A percentile compares a stretch with the other conserved stretches of the same genome.
These are phyloP conservation scores for Trichophyton mentagrophytes DNA, from an alignment of 2,329 filamentous ascomycete genomes.

Conservation along the genomic window DNA sequence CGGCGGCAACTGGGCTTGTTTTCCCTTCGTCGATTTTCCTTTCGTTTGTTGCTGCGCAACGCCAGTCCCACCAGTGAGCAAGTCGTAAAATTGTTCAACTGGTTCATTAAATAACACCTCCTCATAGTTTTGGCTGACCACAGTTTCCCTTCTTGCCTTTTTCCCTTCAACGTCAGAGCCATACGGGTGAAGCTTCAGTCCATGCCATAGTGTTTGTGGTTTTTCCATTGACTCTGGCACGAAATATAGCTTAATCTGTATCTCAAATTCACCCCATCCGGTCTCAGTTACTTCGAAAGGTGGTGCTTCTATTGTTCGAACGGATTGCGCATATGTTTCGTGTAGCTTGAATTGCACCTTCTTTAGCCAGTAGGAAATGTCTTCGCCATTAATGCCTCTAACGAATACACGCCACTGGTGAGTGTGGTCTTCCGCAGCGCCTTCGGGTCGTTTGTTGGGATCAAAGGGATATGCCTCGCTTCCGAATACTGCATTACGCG, in stretches of 20 bases:
- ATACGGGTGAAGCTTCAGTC: constrained; percentile 80
- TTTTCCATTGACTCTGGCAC: constrained; percentile 80
- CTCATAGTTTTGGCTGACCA: constrained; percentile 74
- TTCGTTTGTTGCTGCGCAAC: constrained; percentile 31
- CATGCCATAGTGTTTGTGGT: constrained; percentile 88
- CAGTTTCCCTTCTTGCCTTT: constrained; percentile 50
- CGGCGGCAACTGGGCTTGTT: constrained; percentile 31
- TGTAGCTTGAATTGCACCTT: constrained; percentile 98
- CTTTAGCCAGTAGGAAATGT: constrained; percentile 89
- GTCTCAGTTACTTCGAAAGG: constrained; percentile 82
- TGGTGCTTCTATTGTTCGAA: constrained; percentile 70
- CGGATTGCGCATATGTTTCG: constrained; percentile 85
- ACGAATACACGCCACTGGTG: constrained; percentile 96
- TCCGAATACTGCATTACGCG: constrained; percentile 51
- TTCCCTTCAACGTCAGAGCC: constrained; percentile 63
- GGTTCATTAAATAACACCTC: constrained; percentile 97
- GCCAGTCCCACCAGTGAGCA: constrained; percentile 58
- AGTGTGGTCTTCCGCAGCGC: constrained; percentile 78
- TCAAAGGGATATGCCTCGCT: constrained; percentile 70
- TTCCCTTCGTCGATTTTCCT: constrained; percentile 45
- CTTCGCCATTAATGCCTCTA: constrained; percentile 73
- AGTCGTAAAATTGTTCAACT: constrained; percentile 79
- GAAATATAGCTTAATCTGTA: constrained; percentile 91
- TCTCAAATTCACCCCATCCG: constrained; percentile 96
- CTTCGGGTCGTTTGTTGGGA: constrained; percentile 59